These are phyloP conservation scores for Chaetomium sp. DNA, from an alignment of 2,329 filamentous ascomycete species.

Conservation along the genomic window DNA sequence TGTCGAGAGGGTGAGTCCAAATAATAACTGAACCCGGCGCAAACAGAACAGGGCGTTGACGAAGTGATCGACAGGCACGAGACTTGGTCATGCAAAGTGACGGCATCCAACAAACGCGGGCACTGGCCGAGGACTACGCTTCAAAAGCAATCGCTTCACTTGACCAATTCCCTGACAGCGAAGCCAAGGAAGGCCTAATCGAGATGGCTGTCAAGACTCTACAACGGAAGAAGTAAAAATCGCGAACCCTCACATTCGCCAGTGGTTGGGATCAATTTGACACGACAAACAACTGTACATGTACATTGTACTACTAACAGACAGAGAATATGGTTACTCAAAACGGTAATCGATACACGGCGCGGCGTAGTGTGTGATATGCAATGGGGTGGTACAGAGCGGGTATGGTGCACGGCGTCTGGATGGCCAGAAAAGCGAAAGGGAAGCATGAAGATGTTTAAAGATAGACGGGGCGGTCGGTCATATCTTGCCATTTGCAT, in stretches of 20 bases:
- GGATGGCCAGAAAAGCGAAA: too few species aligned
- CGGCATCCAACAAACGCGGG: slow-evolving; percentile 86
- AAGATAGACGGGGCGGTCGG: too few species aligned
- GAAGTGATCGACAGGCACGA: slow-evolving; percentile 58
- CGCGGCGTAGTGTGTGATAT: too few species aligned
- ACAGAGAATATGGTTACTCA: neutral
- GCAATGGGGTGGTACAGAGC: too few species aligned
- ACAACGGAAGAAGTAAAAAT: slow-evolving; percentile 69
- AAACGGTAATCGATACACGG: too few species aligned
- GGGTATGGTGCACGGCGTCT: too few species aligned
- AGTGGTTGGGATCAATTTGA: neutral
- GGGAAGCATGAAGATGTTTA: too few species aligned
- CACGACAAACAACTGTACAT: neutral
- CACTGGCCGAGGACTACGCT: slow-evolving; percentile 82
- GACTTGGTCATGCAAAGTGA: slow-evolving; percentile 76
- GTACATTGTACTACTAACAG: slow-evolving; percentile 10
- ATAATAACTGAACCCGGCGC: neutral
- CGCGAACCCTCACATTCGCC: neutral
- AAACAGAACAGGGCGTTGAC: neutral
- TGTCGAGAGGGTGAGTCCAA: slow-evolving; percentile 63
- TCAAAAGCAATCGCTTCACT: slow-evolving; percentile 85
- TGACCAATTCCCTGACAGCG: slow-evolving; percentile 78
- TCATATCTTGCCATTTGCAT: too few species aligned
- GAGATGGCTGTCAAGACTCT: slow-evolving; percentile 94
- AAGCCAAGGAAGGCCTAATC: slow-evolving; percentile 83